Percentiles rank a stretch among this genome's conserved stretches.
These are phyloP conservation scores for Xylariales sp. DNA, from an alignment of 2,329 filamentous ascomycete genomes.

Conservation along the genomic window DNA sequence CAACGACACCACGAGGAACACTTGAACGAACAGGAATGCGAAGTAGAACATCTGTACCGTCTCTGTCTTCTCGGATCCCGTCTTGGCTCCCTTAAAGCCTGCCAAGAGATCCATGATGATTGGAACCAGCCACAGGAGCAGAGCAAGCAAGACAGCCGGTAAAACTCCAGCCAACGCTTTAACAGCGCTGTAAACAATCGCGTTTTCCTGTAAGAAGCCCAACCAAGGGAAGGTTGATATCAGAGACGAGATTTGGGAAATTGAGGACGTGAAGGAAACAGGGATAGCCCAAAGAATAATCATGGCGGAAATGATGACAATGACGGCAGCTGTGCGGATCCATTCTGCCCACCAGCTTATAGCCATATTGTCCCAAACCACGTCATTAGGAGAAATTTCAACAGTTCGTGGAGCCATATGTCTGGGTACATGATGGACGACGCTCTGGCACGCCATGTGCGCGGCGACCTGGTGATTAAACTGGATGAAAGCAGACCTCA, in stretches of 20 bases:
- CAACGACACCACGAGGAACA: slow-evolving; percentile 90
- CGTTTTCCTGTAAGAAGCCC: slow-evolving; percentile 58
- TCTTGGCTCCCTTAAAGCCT: slow-evolving; percentile 73
- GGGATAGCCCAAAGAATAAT: slow-evolving; percentile 87
- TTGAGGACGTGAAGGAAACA: slow-evolving; percentile 78
- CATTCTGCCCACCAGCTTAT: slow-evolving; percentile 92
- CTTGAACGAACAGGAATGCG: slow-evolving; percentile 86
- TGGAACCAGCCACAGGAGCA: slow-evolving; percentile 78
- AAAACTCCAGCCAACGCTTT: slow-evolving; percentile 76
- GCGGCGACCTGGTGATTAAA: slow-evolving; percentile 97
- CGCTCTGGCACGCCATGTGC: slow-evolving; percentile 94
- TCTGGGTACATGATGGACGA: slow-evolving; percentile 85
- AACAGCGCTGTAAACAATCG: slow-evolving; percentile 55
- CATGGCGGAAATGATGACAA: slow-evolving; percentile 66
- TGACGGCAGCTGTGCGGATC: slow-evolving; percentile 62
- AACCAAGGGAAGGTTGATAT: slow-evolving; percentile 66
- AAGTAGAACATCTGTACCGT: slow-evolving; percentile 95
- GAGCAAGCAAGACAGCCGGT: slow-evolving; percentile 69
- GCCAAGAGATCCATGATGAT: slow-evolving; percentile 72
- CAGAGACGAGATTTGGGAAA: slow-evolving; percentile 73
- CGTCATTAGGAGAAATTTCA: slow-evolving; percentile 90
- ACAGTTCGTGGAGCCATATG: slow-evolving; percentile 90
- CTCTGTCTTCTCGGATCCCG: slow-evolving; percentile 71
- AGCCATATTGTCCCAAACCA: slow-evolving; percentile 97
- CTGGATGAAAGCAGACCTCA: slow-evolving; percentile 97